Base-by-base conservation (phyloP, 2,329 filamentous ascomycete genomes). In the Trichoderma sp. region DNA sequence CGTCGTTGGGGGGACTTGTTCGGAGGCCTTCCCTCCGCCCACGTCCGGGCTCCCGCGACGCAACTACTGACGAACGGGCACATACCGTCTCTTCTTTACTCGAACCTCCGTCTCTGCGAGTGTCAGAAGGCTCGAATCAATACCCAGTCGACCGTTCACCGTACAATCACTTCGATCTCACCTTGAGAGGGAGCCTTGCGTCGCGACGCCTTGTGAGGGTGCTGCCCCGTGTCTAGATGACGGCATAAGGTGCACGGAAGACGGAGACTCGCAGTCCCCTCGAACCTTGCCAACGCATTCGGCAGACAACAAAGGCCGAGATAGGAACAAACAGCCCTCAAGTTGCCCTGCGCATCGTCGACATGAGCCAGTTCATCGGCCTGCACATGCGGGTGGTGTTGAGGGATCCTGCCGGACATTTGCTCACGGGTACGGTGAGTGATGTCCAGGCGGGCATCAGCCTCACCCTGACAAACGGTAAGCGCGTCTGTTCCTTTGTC, bases 321-420 rank as follows among this genome's bases (percentile, higher is more conserved):
- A n/a, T 45, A 43, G 50, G 48, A 55, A 19, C n/a, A 30, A 14
- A 10, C 19, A 47, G 7, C 34, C 41, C 51, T 19, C 28, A 44
- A 3, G 39, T 39, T 9, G 44, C 28, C 52, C 44, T 44, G 47
- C 21, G 28, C 54, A 26, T 50, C 63, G 74, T 48, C 48, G 79
- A 79, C 77, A 87, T 88, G 56, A 82, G 83, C 66, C 82, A 87
- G 73, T 92, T 94, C 75, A 87, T 92, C 72, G 91, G 91, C 67
- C 84, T 91, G 75, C 87, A 89, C 67, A 91, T 95, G 78, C 80
- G 87, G 67, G 88, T 95, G 72, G 89, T 88, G 43, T 82, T 95
- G 68, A 85, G 83, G 71, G 81, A 86, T 66, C 89, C 90, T 60
- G 82, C 84, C 2, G 85, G 85, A 67, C 85, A 84, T 48, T 81